Percentiles rank a stretch among this genome's conserved stretches.
Conservation (phyloP, 768 basidiomycete species). For the Boletus fagicola region DNA sequence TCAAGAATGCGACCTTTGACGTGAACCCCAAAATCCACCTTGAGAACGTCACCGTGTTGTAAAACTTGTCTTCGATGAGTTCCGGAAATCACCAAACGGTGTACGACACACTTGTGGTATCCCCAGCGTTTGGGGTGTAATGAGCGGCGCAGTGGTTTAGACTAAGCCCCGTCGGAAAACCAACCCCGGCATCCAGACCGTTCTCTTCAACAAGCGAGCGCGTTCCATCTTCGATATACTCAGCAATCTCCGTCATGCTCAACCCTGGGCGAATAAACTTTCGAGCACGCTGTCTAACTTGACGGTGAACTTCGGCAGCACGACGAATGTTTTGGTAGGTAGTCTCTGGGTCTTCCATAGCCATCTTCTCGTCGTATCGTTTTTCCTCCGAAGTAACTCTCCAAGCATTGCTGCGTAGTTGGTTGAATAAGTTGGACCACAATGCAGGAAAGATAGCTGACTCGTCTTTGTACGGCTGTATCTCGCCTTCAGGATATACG, state of each 20-base stretch:
- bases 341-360: conserved; percentile 74
- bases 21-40: conserved; percentile 97
- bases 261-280: conserved; percentile 88
- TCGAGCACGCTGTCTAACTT: conserved; percentile 80
- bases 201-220: conserved; percentile 90
- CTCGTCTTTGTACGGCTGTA: conserved; percentile 91
- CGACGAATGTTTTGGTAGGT: conserved; percentile 90
- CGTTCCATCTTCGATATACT: conserved; percentile 90
- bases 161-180: conserved; percentile 95
- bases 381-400: conserved; percentile 91
- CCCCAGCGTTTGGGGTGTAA: conserved; percentile 93
- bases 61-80: conserved; percentile 55
- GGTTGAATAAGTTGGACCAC: background rate
- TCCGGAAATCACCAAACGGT: background rate
- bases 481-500: conserved; percentile 89
- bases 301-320: conserved; percentile 94
- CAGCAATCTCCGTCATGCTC: conserved; percentile 91
- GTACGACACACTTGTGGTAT: conserved; percentile 63
- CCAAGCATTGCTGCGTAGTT: conserved; percentile 68
- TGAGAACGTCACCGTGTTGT: conserved; percentile 81
- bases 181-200: conserved; percentile 82
- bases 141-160: conserved; percentile 95
- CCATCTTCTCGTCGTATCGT: conserved; percentile 74
- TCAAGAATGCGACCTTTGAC: conserved; percentile 94
- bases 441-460: conserved; percentile 40